phyloP scores from a whole-genome alignment of 495 filamentous ascomycete species.

The Talaromyces borbonicus region DNA sequence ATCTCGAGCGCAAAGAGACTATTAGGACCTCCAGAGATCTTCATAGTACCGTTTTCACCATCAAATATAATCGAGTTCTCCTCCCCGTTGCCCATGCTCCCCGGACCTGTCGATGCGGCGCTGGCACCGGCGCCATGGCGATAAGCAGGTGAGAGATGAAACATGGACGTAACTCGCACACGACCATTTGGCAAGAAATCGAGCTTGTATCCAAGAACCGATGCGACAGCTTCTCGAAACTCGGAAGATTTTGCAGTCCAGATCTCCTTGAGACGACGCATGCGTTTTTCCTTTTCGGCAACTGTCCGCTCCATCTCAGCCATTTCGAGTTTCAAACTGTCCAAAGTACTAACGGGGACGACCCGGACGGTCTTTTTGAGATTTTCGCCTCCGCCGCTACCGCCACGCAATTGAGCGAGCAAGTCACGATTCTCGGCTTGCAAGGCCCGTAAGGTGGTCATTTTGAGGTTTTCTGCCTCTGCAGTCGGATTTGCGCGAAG shows the following conservation, averaged over 20 bases:
- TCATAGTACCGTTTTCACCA: conserved; percentile 94
- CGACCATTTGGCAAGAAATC: conserved; percentile 91
- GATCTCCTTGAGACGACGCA: conserved; percentile 77
- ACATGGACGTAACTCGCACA: conserved; percentile 73
- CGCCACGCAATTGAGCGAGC: conserved; percentile 59
- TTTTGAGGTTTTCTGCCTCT: conserved; percentile 70
- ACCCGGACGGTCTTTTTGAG: too few relatives aligned
- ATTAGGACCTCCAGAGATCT: conserved; percentile 81
- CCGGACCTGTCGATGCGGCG: conserved; percentile 20
- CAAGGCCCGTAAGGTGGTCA: conserved; percentile 63
- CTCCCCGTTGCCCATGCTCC: conserved; percentile 49
- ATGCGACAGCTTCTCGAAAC: conserved; percentile 87
- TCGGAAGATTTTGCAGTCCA: conserved; percentile 81
- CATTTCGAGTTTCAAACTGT: conserved; percentile 62
- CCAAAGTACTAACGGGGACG: conserved; percentile 68
- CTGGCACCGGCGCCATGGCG: conserved; percentile 43
- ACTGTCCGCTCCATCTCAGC: conserved; percentile 59
- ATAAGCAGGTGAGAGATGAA: conserved; percentile 50
- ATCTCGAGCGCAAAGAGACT: conserved; percentile 80
- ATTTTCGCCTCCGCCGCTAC: conserved; percentile 20
- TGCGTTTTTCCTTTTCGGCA: conserved; percentile 76
- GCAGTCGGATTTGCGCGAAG: conserved; percentile 85
- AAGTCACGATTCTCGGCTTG: conserved; percentile 78
- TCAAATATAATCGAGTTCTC: conserved; percentile 90
- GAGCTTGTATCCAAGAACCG: conserved; percentile 81